Conservation (phyloP, 305 asterid species). For the Caryopteris hybrid region DNA sequence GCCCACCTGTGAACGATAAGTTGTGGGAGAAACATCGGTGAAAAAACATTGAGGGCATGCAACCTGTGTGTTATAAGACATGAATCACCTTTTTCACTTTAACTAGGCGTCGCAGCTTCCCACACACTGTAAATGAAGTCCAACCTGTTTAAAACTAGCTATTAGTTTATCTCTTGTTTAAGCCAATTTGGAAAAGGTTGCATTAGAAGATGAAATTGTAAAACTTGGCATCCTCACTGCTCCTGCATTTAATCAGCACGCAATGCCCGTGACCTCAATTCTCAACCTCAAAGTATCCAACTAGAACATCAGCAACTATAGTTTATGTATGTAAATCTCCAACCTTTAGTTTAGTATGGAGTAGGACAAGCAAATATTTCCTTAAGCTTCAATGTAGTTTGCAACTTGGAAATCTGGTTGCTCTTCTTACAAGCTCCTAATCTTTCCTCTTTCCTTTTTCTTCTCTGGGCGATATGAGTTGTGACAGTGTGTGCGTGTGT, state of each 20-base stretch:
- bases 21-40: conserved; percentile 16
- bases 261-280: not conserved
- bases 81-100: conserved; percentile 77
- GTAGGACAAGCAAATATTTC: not conserved
- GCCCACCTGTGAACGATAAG: conserved; percentile 62
- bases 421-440: not conserved
- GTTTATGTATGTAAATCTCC: not conserved
- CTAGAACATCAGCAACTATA: not conserved
- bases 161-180: conserved; percentile 12
- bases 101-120: conserved; percentile 90
- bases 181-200: not conserved
- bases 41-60: not conserved
- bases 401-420: not conserved
- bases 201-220: not conserved
- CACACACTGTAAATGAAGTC: conserved; percentile 98
- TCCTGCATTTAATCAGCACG: not conserved
- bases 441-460: not conserved
- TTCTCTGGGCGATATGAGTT: not conserved
- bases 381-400: not conserved
- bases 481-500: not conserved
- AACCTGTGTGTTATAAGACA: not conserved
- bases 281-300: not conserved
- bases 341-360: not conserved
- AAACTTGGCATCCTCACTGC: not conserved
- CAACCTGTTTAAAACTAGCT: conserved; percentile 59